Base-by-base conservation (phyloP, 129 eudicot genomes). In the Pulicaria dysenterica region DNA sequence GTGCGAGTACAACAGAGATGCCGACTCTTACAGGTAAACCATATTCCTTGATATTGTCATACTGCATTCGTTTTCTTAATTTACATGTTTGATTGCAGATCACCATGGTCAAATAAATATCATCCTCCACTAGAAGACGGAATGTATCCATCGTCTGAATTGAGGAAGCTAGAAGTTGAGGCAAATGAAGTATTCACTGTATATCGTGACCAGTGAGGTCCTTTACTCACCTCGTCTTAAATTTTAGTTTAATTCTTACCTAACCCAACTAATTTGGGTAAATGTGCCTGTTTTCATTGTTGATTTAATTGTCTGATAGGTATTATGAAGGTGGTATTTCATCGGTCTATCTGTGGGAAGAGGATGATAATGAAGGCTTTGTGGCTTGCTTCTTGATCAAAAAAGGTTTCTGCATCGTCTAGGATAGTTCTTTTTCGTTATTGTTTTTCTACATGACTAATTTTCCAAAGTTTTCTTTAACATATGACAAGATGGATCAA, bases 141-240 rank as follows among this genome's bases (percentile, higher is more conserved):
- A 40, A 81, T 83, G 79, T 69, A 72, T 58, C 99, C 97, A 54
- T 90, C 97, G 57, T 3, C 86, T 51, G 93, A 88, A 67, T 74
- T 94, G 82, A 90, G 99, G 85, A 88, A 90, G 59, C 97, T 94
- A 76, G 99, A 94, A 78, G 64, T 87, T 17, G 99, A 94, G 74
- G 99, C 99, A 81, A 94, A 94, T 77, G 99, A 94, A 11, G 85
- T 94, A 73, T 94, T 94, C 69, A 81, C 96, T 47, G 56, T 87
- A 51, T 94, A 94, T 81, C 91, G 97, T 90, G 99, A 94, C 93
- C 98, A 94, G 98, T 94, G 96, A 94, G 96, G 96, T 94, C 87
- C 96, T 88, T 89, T 85, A 94, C 92, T 93, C 87, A 82, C 87
- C 95, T 84, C 96, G 83, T 87, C 85, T 74, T 89, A 72, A 58